Evolutionary conservation across 2,329 filamentous ascomycete species (phyloP).

Genomic region (Purpureocillium lavendulum): DNA sequence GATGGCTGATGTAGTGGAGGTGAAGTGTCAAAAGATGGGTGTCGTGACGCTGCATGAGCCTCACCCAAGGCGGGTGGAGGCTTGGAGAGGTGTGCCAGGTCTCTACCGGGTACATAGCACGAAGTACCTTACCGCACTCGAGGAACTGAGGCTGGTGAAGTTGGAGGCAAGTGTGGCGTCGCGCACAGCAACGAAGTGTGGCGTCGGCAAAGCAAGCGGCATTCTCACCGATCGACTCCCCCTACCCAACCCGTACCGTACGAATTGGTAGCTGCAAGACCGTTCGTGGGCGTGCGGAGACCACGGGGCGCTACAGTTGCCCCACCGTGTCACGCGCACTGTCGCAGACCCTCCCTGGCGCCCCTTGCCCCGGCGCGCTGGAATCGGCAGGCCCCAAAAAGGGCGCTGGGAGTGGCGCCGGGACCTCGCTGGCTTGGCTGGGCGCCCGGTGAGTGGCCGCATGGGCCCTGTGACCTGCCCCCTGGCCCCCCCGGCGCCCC

Average conservation of each 20-base stretch:
- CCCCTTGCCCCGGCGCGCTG: not conserved
- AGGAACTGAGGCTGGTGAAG: conserved; percentile 2
- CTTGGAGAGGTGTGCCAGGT: too few relatives aligned
- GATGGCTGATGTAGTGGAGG: not conserved
- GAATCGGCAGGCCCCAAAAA: not conserved
- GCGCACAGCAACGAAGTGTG: not conserved
- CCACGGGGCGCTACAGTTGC: too few relatives aligned
- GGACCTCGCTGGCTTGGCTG: not conserved
- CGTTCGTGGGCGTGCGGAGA: not conserved
- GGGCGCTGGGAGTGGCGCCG: conserved; percentile 1
- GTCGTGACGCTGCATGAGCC: not conserved
- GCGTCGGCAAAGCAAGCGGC: conserved; percentile 3
- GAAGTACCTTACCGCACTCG: too few relatives aligned
- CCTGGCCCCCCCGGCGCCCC: not conserved
- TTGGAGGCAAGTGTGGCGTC: conserved; percentile 1
- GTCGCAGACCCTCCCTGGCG: conserved; percentile 1
- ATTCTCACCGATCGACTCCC: not conserved
- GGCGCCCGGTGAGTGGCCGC: conserved; percentile 11
- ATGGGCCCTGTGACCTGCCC: conserved; percentile 5
- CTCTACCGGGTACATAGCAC: too few relatives aligned
- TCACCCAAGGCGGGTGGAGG: too few relatives aligned
- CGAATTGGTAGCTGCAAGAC: not conserved
- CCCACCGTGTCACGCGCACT: conserved; percentile 1
- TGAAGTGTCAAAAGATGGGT: not conserved
- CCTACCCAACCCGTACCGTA: conserved; percentile 6